Percentiles rank a stretch among this genome's conserved stretches.
Conservation (phyloP, 352 stramenopile genomes). For the Globisporangium parvum region DNA sequence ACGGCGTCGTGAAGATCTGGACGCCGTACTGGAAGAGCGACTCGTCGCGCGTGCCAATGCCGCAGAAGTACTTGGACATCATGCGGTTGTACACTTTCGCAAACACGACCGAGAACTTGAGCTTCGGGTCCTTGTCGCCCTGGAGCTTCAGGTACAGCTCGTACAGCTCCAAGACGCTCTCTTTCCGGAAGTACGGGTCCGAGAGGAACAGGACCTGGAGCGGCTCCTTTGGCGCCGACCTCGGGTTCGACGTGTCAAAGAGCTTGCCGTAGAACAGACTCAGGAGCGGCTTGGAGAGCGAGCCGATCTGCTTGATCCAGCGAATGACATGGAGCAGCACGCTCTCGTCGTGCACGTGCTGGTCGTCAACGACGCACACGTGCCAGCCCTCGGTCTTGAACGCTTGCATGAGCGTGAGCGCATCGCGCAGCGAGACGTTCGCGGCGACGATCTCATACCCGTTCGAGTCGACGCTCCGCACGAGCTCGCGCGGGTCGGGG, state of each 20-base stretch:
- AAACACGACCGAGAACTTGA: slow-evolving; percentile 88
- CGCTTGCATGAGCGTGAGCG: slow-evolving; percentile 68
- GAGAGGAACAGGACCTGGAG: slow-evolving; percentile 90
- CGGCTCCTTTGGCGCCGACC: slow-evolving; percentile 48
- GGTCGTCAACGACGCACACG: slow-evolving; percentile 70
- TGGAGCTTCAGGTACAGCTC: slow-evolving; percentile 94
- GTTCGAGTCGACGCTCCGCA: slow-evolving; percentile 68
- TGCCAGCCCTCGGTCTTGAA: slow-evolving; percentile 79
- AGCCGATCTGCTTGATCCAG: slow-evolving; percentile 70
- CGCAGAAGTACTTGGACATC: slow-evolving; percentile 86
- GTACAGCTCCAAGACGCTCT: slow-evolving; percentile 88
- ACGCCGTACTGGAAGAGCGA: slow-evolving; percentile 90
- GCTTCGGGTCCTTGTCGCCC: slow-evolving; percentile 93
- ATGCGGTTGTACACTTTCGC: slow-evolving; percentile 81
- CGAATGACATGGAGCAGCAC: slow-evolving; percentile 55
- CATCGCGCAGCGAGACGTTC: slow-evolving; percentile 49
- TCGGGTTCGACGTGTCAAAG: slow-evolving; percentile 32
- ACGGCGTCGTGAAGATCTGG: slow-evolving; percentile 93
- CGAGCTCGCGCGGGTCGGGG: slow-evolving; percentile 43
- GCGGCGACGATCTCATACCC: slow-evolving; percentile 60
- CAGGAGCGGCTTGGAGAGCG: slow-evolving; percentile 52
- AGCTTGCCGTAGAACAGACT: slow-evolving; percentile 67
- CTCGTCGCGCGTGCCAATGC: slow-evolving; percentile 87
- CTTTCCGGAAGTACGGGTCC: slow-evolving; percentile 94
- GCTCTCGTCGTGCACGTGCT: slow-evolving; percentile 66